These are phyloP conservation scores for Limnomonas spitsbergensis DNA, from an alignment of 139 green algal species.

Conservation along the genomic window DNA sequence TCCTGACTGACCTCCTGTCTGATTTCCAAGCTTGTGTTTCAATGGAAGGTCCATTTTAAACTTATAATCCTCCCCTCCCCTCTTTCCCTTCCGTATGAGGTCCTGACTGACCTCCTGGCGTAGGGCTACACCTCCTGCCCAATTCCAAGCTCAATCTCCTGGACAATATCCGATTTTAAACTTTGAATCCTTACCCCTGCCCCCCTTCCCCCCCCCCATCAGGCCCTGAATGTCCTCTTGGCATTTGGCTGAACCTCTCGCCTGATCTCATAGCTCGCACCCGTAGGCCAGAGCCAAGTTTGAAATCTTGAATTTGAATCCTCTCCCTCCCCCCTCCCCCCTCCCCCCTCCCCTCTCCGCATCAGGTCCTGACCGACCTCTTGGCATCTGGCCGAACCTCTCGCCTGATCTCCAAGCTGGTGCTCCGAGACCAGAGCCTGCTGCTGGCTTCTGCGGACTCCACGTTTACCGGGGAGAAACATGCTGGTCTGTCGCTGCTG, in stretches of 20 bases:
- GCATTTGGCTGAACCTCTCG: conserved; percentile 17
- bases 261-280: too few species aligned
- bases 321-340: neutral
- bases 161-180: too few species aligned
- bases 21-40: conserved; percentile 48
- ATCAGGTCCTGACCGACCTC: conserved; percentile 49
- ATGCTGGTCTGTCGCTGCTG: conserved; percentile 36
- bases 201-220: too few species aligned
- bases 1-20: conserved; percentile 58
- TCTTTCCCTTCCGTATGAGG: too few species aligned
- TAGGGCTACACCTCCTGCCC: neutral
- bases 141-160: too few species aligned
- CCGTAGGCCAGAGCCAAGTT: too few species aligned
- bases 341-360: too few species aligned
- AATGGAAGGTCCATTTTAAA: too few species aligned
- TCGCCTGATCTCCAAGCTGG: conserved; percentile 55
- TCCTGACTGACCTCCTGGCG: too few species aligned
- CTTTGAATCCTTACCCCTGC: neutral
- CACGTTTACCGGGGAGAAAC: conserved; percentile 61
- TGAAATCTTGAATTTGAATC: neutral
- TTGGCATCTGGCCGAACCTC: conserved; percentile 51
- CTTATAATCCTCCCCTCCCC: too few species aligned
- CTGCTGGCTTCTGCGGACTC: conserved; percentile 36
- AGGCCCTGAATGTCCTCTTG: conserved; percentile 54
- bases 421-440: conserved; percentile 39